Evolutionary conservation across 495 filamentous ascomycete genomes (phyloP).

Genomic region (Lentithecium fluviatile): DNA sequence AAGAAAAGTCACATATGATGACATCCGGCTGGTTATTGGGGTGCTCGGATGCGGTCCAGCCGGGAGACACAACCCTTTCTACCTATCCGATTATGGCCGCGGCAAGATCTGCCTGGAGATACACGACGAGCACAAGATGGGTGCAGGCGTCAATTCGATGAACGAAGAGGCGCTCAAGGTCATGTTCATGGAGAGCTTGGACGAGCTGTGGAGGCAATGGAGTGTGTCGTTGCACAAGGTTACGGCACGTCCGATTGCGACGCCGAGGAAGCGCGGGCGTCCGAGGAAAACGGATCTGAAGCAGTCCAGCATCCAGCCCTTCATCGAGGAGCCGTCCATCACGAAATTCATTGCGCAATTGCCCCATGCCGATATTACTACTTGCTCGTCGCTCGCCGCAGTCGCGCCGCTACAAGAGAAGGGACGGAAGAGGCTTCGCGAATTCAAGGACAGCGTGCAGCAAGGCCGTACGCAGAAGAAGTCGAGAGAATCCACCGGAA

Average conservation of each 20-base stretch:
- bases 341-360: conserved; percentile 52
- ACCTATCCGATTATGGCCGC: conserved; percentile 60
- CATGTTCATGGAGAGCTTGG: conserved; percentile 53
- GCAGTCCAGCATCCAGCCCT: conserved; percentile 22
- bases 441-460: conserved; percentile 38
- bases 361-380: conserved; percentile 54
- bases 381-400: conserved; percentile 49
- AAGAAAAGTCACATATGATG: conserved; percentile 56
- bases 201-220: conserved; percentile 48
- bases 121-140: conserved; percentile 38
- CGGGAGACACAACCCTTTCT: conserved; percentile 40
- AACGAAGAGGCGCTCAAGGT: conserved; percentile 57
- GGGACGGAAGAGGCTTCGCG: conserved; percentile 61
- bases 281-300: conserved; percentile 19
- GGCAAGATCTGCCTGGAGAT: conserved; percentile 52
- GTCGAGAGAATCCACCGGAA: conserved; percentile 39
- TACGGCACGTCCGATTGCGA: conserved; percentile 24
- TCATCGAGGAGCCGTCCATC: conserved; percentile 13
- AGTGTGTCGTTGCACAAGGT: conserved; percentile 11
- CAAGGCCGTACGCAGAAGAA: conserved; percentile 29
- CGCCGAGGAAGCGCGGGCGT: conserved; percentile 30
- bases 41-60: conserved; percentile 44
- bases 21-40: conserved; percentile 54
- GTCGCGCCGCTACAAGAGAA: conserved; percentile 50
- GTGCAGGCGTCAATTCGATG: conserved; percentile 51